Conservation (phyloP, 2,329 filamentous ascomycete genomes). For the Thelonectria blattea region DNA sequence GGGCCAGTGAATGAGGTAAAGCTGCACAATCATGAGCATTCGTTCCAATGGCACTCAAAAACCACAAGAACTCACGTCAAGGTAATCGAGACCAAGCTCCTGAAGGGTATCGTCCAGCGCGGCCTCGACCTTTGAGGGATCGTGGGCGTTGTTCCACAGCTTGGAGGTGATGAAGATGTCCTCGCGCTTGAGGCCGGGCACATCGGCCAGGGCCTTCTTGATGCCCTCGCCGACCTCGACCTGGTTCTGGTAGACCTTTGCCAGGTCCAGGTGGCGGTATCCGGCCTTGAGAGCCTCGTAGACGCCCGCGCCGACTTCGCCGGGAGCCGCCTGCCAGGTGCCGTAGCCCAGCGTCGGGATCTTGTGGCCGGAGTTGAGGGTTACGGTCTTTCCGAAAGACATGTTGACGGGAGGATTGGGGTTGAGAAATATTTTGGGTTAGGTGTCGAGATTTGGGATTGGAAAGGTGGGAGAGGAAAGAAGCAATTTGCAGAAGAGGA, state of each 20-base stretch:
- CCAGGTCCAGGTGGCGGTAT: constrained; percentile 66
- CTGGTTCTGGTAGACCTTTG: constrained; percentile 69
- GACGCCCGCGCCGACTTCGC: constrained; percentile 69
- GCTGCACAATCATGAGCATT: constrained; percentile 36
- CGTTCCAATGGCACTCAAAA: neutral
- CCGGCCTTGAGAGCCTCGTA: constrained; percentile 67
- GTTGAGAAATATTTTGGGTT: neutral
- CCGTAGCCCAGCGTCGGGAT: constrained; percentile 66
- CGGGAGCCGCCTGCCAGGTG: constrained; percentile 72
- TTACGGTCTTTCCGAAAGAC: constrained; percentile 63
- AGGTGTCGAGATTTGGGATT: neutral
- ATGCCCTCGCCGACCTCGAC: constrained; percentile 63
- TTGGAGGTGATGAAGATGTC: constrained; percentile 72
- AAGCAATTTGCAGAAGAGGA: neutral
- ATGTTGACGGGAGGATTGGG: constrained; percentile 35
- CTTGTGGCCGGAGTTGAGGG: constrained; percentile 68
- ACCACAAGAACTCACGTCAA: constrained; percentile 48
- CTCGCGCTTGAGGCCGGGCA: constrained; percentile 59
- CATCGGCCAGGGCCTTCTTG: constrained; percentile 51
- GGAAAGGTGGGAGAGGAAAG: neutral
- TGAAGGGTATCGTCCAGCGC: constrained; percentile 62
- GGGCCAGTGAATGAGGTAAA: constrained; percentile 71
- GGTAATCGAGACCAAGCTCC: constrained; percentile 62
- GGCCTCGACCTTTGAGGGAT: constrained; percentile 63
- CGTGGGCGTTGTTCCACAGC: constrained; percentile 66